Percentiles rank a stretch among this genome's conserved stretches.
Conservation (phyloP, 129 eudicot genomes). For the Flaveria ramosissima region DNA sequence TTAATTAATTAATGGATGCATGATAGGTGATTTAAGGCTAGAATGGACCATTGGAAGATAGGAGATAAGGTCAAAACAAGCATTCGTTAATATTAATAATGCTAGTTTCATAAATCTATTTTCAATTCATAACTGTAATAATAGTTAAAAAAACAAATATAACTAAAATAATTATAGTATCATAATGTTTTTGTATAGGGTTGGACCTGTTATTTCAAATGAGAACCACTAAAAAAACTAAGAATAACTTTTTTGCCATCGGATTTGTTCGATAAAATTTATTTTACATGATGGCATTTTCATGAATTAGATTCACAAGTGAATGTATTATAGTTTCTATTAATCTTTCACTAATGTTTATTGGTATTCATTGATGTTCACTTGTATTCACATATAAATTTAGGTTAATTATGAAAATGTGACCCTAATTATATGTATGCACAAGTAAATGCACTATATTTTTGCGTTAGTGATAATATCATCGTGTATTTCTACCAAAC, state of each 20-base stretch:
- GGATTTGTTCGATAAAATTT: too few species aligned
- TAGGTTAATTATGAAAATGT: neutral
- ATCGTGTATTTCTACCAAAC: neutral
- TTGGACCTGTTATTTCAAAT: neutral
- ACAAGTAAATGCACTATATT: neutral
- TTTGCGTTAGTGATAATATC: neutral
- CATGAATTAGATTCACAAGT: neutral
- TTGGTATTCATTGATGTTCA: neutral
- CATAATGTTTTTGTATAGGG: neutral
- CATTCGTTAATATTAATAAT: conserved; percentile 13
- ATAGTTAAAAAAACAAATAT: neutral
- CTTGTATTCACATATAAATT: neutral
- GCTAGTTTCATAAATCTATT: neutral
- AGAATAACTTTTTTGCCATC: neutral
- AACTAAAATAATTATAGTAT: neutral
- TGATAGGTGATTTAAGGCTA: neutral
- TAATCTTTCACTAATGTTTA: neutral
- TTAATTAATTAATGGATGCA: conserved; percentile 13
- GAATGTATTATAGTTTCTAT: neutral
- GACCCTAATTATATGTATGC: neutral
- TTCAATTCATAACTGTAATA: neutral
- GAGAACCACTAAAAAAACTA: neutral
- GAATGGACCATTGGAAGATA: conserved; percentile 28
- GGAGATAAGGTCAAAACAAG: conserved; percentile 27
- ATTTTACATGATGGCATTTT: neutral